phyloP scores from a whole-genome alignment of 495 filamentous ascomycete species.

The Haplographium delicatum region DNA sequence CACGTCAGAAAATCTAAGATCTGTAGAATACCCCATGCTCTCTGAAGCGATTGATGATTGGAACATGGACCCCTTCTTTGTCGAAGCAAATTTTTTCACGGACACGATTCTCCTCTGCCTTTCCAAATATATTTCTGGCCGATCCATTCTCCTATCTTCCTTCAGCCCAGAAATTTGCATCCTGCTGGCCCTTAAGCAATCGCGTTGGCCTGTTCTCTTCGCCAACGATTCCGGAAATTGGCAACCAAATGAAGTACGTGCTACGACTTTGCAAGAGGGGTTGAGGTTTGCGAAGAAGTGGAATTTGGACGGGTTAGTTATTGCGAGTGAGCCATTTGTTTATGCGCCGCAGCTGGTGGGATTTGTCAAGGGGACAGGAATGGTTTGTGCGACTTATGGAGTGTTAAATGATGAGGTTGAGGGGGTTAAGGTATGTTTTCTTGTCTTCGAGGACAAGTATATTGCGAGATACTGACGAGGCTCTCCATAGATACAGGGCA shows the following conservation, averaged over 20 bases:
- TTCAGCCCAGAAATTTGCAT: conserved; percentile 43
- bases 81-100: conserved; percentile 40
- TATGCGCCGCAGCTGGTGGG: conserved; percentile 31
- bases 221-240: conserved; percentile 32
- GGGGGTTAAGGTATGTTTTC: conserved; percentile 24
- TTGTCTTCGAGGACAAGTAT: too few species aligned
- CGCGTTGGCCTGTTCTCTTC: conserved; percentile 37
- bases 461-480: too few species aligned
- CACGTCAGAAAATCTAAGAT: conserved; percentile 2
- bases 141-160: conserved; percentile 36
- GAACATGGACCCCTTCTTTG: conserved; percentile 28
- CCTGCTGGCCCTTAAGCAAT: conserved; percentile 34
- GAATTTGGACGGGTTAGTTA: conserved; percentile 33
- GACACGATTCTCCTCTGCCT: conserved; percentile 33
- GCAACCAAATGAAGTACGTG: conserved; percentile 29
- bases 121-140: conserved; percentile 17
- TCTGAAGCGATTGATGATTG: conserved; percentile 36
- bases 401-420: conserved; percentile 30
- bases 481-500: too few species aligned
- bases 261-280: conserved; percentile 33
- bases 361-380: conserved; percentile 25
- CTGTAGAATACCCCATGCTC: conserved; percentile 32
- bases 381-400: conserved; percentile 32
- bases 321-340: conserved; percentile 31
- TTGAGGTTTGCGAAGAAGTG: conserved; percentile 35